Percentiles rank a stretch among this genome's conserved stretches.
phyloP scores from a whole-genome alignment of 495 filamentous ascomycete species.

The Xylaria castorea region DNA sequence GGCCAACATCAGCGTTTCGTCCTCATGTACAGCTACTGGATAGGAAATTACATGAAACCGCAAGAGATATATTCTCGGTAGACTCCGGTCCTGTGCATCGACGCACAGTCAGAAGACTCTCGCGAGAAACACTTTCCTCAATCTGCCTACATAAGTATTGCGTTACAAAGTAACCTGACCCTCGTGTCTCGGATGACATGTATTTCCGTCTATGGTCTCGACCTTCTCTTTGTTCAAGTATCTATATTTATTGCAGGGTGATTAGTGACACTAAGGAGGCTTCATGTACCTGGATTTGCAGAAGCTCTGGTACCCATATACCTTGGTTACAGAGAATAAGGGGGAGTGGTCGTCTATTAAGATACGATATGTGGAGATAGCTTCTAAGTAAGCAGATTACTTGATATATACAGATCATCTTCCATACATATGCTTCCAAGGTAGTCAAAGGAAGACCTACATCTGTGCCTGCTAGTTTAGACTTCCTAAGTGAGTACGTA shows the following conservation, averaged over 20 bases:
- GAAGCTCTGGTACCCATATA: background rate
- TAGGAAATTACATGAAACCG: slow-evolving; percentile 8
- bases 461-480: background rate
- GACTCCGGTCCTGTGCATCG: slow-evolving; percentile 39
- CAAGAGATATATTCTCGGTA: slow-evolving; percentile 29
- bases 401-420: background rate
- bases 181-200: background rate
- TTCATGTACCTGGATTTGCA: background rate
- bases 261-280: background rate
- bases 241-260: background rate
- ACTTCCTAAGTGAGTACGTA: background rate
- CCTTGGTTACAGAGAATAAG: background rate
- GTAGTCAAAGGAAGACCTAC: background rate
- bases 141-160: background rate
- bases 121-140: background rate
- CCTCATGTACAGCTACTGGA: background rate
- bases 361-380: background rate
- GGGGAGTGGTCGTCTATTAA: background rate
- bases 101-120: slow-evolving; percentile 38
- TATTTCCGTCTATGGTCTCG: background rate
- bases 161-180: background rate
- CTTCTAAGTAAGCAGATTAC: background rate
- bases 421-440: background rate
- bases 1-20: background rate
- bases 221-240: background rate